Percentiles rank a stretch among this genome's conserved stretches.
Conservation (phyloP, 2,329 filamentous ascomycete species). For the Colletotrichum musae region DNA sequence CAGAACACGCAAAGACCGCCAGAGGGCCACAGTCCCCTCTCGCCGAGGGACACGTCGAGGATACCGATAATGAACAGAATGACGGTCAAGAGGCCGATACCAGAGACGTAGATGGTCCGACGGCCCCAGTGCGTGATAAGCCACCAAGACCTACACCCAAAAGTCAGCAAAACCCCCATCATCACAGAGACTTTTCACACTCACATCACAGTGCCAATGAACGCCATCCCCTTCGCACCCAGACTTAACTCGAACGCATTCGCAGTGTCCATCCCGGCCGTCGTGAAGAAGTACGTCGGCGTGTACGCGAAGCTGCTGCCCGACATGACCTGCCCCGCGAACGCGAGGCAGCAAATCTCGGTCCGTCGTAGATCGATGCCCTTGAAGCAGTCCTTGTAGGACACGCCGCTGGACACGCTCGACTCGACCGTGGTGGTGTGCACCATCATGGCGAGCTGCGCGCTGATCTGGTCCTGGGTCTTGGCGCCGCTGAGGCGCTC, state of each 20-base stretch:
- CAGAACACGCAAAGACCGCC: constrained; percentile 59
- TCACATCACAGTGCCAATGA: constrained; percentile 53
- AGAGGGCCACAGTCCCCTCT: constrained; percentile 55
- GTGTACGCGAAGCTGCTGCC: constrained; percentile 58
- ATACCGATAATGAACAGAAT: constrained; percentile 60
- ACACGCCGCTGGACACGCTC: constrained; percentile 55
- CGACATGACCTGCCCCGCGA: constrained; percentile 58
- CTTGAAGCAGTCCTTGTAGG: constrained; percentile 64
- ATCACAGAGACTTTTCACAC: not conserved
- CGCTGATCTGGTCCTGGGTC: constrained; percentile 32
- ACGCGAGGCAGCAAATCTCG: constrained; percentile 58
- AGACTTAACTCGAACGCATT: constrained; percentile 59
- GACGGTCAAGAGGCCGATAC: constrained; percentile 55
- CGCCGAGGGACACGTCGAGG: constrained; percentile 55
- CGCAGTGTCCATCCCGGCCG: constrained; percentile 56
- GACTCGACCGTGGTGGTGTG: constrained; percentile 58
- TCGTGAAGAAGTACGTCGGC: constrained; percentile 62
- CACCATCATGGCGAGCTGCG: constrained; percentile 46
- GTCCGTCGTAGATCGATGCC: constrained; percentile 60
- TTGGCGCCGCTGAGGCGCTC: constrained; percentile 48
- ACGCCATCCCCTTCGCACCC: constrained; percentile 56
- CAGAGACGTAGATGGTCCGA: constrained; percentile 57
- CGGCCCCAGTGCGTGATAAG: constrained; percentile 59
- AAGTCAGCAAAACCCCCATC: constrained; percentile 52
- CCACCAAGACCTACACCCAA: constrained; percentile 59